Evolutionary conservation across 2,329 filamentous ascomycete species (phyloP).

Genomic region (Penicillium sp.): DNA sequence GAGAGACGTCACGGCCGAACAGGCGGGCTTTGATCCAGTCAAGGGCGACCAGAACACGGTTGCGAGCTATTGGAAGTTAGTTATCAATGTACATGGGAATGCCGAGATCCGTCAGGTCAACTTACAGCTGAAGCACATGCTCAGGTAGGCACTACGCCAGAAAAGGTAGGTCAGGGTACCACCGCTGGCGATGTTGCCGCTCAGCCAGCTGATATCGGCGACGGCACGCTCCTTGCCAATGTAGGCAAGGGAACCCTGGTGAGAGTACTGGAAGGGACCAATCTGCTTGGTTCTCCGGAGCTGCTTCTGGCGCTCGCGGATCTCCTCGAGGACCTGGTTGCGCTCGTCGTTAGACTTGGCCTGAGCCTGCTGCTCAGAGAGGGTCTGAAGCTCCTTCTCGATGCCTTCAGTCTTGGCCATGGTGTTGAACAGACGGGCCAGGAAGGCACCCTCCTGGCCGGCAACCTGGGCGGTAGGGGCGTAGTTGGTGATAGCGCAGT

Average conservation of each 20-base stretch:
- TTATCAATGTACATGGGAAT: not conserved
- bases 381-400: constrained; percentile 67
- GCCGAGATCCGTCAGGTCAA: constrained; percentile 28
- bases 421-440: constrained; percentile 95
- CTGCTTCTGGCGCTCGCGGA: constrained; percentile 80
- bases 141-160: constrained; percentile 96
- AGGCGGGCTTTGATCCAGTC: constrained; percentile 98
- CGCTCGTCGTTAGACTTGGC: constrained; percentile 60
- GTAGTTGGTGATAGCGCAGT: constrained; percentile 96
- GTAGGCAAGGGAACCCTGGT: constrained; percentile 94
- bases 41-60: constrained; percentile 84
- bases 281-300: constrained; percentile 87
- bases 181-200: constrained; percentile 90
- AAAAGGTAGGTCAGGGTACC: constrained; percentile 95
- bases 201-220: constrained; percentile 94
- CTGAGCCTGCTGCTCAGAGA: constrained; percentile 62
- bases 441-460: constrained; percentile 89
- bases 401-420: constrained; percentile 91
- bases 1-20: constrained; percentile 83
- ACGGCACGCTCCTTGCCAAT: constrained; percentile 98
- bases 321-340: constrained; percentile 63
- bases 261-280: constrained; percentile 96
- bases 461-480: constrained; percentile 96
- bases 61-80: constrained; percentile 61
- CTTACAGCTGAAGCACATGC: constrained; percentile 99